Conservation (phyloP, 208 protist species). For the Trypanosoma platydactyli region DNA sequence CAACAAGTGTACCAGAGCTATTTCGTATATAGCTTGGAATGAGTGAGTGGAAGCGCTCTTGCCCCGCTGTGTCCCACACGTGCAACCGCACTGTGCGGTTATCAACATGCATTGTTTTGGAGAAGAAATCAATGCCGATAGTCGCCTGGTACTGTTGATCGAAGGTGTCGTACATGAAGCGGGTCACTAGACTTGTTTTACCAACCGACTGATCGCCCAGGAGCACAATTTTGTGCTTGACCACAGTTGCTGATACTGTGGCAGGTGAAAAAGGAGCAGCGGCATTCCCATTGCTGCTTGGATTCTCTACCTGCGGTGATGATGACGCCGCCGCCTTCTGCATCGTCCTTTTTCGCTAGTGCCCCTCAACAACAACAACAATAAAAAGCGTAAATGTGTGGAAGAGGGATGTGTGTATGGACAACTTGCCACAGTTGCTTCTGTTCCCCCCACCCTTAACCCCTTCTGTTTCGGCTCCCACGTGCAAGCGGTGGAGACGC, state of each 20-base stretch:
- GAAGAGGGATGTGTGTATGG: too few relatives aligned
- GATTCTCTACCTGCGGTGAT: neutral
- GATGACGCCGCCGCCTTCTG: too few relatives aligned
- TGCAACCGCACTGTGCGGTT: conserved; percentile 93
- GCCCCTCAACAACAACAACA: too few relatives aligned
- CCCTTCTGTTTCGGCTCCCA: too few relatives aligned
- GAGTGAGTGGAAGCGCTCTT: conserved; percentile 94
- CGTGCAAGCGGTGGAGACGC: too few relatives aligned
- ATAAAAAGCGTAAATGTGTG: too few relatives aligned
- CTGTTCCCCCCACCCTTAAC: too few relatives aligned
- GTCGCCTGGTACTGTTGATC: conserved; percentile 94
- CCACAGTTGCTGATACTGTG: conserved; percentile 15
- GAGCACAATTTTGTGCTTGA: conserved; percentile 98
- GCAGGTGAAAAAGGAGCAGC: neutral
- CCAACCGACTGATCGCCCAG: conserved; percentile 97
- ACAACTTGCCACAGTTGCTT: too few relatives aligned
- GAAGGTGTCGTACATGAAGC: conserved; percentile 98
- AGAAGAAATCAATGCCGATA: conserved; percentile 99
- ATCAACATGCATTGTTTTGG: conserved; percentile 94
- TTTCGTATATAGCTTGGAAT: conserved; percentile 96
- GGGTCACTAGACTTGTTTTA: conserved; percentile 97
- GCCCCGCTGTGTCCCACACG: conserved; percentile 87
- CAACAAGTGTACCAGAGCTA: conserved; percentile 96
- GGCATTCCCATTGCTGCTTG: neutral
- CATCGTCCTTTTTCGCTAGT: too few relatives aligned